Conservation (phyloP, 1,284 basidiomycete species). For the Abortiporus biennis region DNA sequence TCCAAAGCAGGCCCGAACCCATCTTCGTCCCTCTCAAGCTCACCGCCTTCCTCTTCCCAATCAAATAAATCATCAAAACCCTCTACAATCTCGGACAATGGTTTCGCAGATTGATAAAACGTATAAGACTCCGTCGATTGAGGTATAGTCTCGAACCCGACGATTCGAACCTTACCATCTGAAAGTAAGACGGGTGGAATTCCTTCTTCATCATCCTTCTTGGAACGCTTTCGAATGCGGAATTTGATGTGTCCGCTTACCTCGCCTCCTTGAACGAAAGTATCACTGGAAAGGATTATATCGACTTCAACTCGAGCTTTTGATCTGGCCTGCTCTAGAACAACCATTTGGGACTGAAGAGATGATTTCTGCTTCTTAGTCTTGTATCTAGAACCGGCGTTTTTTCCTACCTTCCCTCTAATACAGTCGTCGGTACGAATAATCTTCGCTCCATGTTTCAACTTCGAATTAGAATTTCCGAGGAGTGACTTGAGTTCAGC, state of each 20-base stretch:
- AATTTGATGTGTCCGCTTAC: constrained; percentile 74
- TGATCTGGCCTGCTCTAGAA: constrained; percentile 59
- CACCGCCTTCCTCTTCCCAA: constrained; percentile 59
- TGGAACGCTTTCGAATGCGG: constrained; percentile 53
- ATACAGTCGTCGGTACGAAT: too few species aligned
- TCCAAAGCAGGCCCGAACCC: constrained; percentile 65
- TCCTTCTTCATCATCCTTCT: too few species aligned
- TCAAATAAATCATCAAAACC: constrained; percentile 42
- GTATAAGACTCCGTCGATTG: constrained; percentile 64
- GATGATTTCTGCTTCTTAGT: neutral
- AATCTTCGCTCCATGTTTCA: constrained; percentile 48
- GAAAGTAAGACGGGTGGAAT: constrained; percentile 63
- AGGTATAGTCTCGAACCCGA: constrained; percentile 82
- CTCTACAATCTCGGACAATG: constrained; percentile 50
- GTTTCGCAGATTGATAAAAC: constrained; percentile 78
- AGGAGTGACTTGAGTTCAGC: constrained; percentile 55
- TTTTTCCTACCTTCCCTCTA: too few species aligned
- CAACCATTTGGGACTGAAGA: constrained; percentile 19
- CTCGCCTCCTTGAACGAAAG: constrained; percentile 78
- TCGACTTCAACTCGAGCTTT: constrained; percentile 81
- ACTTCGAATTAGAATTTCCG: constrained; percentile 48
- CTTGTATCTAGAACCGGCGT: constrained; percentile 7
- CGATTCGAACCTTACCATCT: constrained; percentile 77
- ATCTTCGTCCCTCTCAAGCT: constrained; percentile 71
- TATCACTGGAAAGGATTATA: constrained; percentile 71